Base-by-base conservation (phyloP, 2,329 filamentous ascomycete genomes). In the Fusarium sp. region DNA sequence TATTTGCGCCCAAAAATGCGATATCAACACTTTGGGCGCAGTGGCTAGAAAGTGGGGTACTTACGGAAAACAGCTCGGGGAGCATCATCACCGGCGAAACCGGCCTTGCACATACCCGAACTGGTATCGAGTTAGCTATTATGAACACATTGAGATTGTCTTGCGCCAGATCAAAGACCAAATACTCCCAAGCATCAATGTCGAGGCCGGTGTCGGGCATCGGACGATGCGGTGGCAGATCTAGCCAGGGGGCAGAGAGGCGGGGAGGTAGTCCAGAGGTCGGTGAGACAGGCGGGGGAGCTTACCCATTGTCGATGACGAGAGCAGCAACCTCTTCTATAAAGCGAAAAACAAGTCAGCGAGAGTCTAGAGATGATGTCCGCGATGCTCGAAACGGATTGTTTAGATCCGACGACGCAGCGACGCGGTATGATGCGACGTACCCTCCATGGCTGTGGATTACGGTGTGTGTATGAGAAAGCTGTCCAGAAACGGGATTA, bases 291-390 rank as follows among this genome's bases (percentile, higher is more conserved):
- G 62, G 72, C 70, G 72, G 73, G 72, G 75, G 79, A 85, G 88
- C 94, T 93, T 95, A 99, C 96, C 96, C 96, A 98, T 99, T 99
- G 94, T 99, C 96, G 88, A 99, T 98, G 86, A 99, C 96, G 93
- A 99, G 94, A 86, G 96, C 96, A 85, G 96, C 96, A 86, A 99
- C 96, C 93, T 99, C 96, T 91, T 99, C 96, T 98, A 83, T 85
- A 86, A 48, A 72, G 69, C 68, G 70, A 77, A 70, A 81, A 75
- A 74, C 66, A 73, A 33, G 80, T 87, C 74, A 88, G 86, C 78
- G 69, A 77, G 58, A 47, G 50, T 63, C 54, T 43, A 56, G 42
- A 42, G 54, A 72, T 56, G 58, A 47, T 48, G 64, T 63, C 65
- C 54, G 60, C 62, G 66, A 71, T 70, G 68, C 62, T 59, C 60